phyloP scores from a whole-genome alignment of 768 basidiomycete genomes.

The Termitomyces sp. region DNA sequence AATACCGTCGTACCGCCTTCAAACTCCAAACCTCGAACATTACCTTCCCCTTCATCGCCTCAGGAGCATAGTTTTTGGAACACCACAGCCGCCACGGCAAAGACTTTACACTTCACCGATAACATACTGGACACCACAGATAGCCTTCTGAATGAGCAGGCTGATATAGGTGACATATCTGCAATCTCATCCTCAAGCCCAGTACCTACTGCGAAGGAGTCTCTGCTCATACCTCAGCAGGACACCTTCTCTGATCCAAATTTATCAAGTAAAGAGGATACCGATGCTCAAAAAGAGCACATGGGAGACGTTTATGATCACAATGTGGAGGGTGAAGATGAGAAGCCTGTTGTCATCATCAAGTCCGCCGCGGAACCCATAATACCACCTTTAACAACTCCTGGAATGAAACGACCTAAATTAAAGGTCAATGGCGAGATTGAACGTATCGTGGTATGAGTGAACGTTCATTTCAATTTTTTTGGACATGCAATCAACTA shows the following conservation, averaged over 20 bases:
- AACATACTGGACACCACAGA: slow-evolving; percentile 52
- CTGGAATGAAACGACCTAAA: slow-evolving; percentile 23
- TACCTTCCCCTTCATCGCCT: slow-evolving; percentile 25
- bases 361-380: neutral
- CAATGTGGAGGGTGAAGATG: neutral
- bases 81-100: slow-evolving; percentile 51
- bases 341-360: slow-evolving; percentile 1
- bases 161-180: slow-evolving; percentile 53
- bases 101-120: slow-evolving; percentile 61
- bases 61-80: slow-evolving; percentile 64
- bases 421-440: slow-evolving; percentile 58
- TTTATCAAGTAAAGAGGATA: neutral
- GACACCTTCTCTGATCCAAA: neutral
- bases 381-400: neutral
- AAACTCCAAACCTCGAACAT: slow-evolving; percentile 18
- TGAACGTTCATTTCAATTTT: slow-evolving; percentile 5
- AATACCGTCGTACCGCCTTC: slow-evolving; percentile 8
- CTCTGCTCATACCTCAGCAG: neutral
- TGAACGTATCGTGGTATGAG: slow-evolving; percentile 59
- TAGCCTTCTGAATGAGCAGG: slow-evolving; percentile 60
- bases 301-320: neutral
- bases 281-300: neutral
- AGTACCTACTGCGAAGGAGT: slow-evolving; percentile 9
- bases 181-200: slow-evolving; percentile 44
- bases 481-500: neutral